phyloP scores from a whole-genome alignment of 1,139 yeast species.

The Lodderomyces metapsilosis region DNA sequence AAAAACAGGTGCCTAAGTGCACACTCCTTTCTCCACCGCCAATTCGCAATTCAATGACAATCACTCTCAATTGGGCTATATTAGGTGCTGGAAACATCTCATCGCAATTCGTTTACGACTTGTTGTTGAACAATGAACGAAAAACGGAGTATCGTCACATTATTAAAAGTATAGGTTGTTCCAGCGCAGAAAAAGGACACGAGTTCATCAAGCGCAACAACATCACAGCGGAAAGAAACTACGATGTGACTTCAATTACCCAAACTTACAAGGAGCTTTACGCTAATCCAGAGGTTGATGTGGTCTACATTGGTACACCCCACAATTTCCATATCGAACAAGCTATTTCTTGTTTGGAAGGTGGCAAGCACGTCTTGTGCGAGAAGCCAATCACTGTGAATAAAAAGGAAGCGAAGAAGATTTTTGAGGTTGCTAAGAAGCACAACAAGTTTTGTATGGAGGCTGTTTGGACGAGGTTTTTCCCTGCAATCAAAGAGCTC shows the following conservation, averaged over 20 bases:
- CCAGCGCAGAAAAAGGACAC: constrained; percentile 26
- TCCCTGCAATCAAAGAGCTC: constrained; percentile 47
- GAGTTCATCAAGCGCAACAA: constrained; percentile 22
- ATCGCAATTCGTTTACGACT: constrained; percentile 37
- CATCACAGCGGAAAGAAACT: constrained; percentile 18
- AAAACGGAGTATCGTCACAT: constrained; percentile 24
- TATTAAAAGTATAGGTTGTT: constrained; percentile 33
- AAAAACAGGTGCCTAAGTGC: not conserved
- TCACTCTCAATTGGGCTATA: constrained; percentile 38
- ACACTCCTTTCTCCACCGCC: not conserved
- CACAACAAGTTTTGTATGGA: constrained; percentile 57
- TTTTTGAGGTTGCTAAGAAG: constrained; percentile 45
- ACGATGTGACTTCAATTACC: constrained; percentile 19
- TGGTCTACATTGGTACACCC: constrained; percentile 60
- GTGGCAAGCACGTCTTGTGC: constrained; percentile 55
- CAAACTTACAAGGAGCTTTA: constrained; percentile 37
- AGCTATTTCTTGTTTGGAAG: constrained; percentile 46
- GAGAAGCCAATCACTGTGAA: constrained; percentile 64
- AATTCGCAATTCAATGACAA: constrained; percentile 14
- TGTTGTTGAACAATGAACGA: constrained; percentile 27
- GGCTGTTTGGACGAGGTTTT: constrained; percentile 65
- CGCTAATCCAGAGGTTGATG: constrained; percentile 44
- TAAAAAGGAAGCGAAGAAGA: constrained; percentile 41
- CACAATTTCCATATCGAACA: constrained; percentile 54
- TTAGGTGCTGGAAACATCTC: constrained; percentile 50